Percentiles rank a stretch among this genome's conserved stretches.
Evolutionary conservation across 225 moss, liverwort and hornwort genomes (phyloP).

Genomic region (Pseudisothecium myosuroides): DNA sequence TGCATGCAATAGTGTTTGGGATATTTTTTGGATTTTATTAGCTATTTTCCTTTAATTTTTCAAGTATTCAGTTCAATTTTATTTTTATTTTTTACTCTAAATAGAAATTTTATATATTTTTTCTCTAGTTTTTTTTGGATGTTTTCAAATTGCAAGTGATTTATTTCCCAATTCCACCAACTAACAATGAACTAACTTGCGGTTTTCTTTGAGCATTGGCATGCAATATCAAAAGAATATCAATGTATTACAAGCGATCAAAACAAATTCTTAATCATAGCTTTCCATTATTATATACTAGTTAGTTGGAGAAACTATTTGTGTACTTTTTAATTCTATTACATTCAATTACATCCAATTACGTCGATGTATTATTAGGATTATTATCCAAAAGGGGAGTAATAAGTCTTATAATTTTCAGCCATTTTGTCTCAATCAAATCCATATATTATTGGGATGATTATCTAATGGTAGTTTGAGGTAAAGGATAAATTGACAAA

Average conservation of each 20-base stretch:
- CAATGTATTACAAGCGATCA: neutral
- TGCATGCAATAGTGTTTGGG: neutral
- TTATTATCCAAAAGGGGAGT: neutral
- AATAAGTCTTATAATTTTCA: neutral
- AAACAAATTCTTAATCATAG: no score
- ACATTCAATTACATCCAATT: no score
- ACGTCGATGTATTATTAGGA: accelerated
- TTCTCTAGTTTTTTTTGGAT: accelerated
- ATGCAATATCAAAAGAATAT: neutral
- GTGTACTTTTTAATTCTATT: no score
- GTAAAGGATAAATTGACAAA: neutral
- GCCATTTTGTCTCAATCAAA: accelerated
- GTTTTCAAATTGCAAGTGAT: neutral
- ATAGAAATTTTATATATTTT: neutral
- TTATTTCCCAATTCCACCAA: accelerated
- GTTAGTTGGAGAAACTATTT: neutral
- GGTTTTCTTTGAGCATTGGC: accelerated
- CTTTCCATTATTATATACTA: no score
- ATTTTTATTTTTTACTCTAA: neutral
- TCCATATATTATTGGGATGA: neutral
- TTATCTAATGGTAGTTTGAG: neutral
- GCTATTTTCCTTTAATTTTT: neutral
- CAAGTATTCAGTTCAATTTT: neutral
- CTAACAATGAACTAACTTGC: neutral
- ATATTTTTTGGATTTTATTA: neutral